These are phyloP conservation scores for Eucalyptus viminalis DNA, from an alignment of 345 rosid species.

Conservation along the genomic window DNA sequence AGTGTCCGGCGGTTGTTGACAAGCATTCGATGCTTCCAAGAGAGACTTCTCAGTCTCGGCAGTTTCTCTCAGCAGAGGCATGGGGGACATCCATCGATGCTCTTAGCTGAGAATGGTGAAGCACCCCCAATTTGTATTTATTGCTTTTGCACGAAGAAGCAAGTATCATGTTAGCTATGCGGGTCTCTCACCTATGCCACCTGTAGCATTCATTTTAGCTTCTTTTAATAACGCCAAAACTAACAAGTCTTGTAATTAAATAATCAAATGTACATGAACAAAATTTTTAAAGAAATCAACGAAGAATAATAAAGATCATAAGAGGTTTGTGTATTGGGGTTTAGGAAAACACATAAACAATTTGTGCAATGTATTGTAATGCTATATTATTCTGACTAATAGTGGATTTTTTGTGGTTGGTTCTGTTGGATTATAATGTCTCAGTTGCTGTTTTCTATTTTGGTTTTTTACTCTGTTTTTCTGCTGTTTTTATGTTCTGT, in stretches of 20 bases:
- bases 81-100: neutral
- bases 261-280: neutral
- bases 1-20: neutral
- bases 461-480: no score
- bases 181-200: neutral
- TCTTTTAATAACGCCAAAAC: neutral
- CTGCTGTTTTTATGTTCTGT: no score
- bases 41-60: neutral
- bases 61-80: neutral
- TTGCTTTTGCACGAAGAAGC: neutral
- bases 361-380: neutral
- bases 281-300: neutral
- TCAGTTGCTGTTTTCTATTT: no score
- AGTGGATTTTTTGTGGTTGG: neutral
- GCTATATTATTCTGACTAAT: neutral
- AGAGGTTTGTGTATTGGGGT: neutral
- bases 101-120: neutral
- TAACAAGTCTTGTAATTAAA: neutral
- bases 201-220: neutral
- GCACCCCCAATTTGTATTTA: neutral
- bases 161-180: neutral
- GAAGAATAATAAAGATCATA: neutral
- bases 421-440: no score
- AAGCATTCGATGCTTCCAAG: neutral
- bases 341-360: neutral